Percentiles rank a stretch among this genome's conserved stretches.
These are phyloP conservation scores for Camellia granthamiana DNA, from an alignment of 148 eudicot species.

Conservation along the genomic window DNA sequence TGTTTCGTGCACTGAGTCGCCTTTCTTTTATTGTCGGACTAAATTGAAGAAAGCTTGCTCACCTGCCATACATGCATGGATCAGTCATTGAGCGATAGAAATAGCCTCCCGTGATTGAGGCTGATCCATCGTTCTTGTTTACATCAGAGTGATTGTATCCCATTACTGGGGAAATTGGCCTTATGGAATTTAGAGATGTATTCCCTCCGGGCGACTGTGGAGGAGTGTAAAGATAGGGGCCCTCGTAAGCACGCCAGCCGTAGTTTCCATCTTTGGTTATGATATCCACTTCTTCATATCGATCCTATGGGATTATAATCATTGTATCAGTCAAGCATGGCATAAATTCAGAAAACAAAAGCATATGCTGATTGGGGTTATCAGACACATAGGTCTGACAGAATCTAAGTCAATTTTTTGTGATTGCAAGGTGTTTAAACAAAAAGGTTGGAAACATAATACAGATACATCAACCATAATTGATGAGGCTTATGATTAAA, in stretches of 20 bases:
- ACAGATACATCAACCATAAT: neutral
- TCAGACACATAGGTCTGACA: neutral
- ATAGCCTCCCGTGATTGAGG: conserved; percentile 81
- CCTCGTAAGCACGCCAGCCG: conserved; percentile 83
- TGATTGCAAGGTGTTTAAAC: neutral
- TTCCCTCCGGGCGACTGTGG: conserved; percentile 61
- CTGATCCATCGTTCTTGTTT: conserved; percentile 61
- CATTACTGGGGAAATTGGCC: conserved; percentile 68
- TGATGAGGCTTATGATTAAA: neutral
- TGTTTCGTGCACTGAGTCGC: neutral
- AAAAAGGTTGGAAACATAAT: neutral
- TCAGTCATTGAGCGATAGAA: conserved; percentile 72
- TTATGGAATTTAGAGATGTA: conserved; percentile 53
- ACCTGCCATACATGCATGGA: conserved; percentile 89
- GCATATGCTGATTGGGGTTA: neutral
- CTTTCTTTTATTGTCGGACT: neutral
- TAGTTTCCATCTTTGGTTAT: conserved; percentile 75
- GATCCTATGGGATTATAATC: conserved; percentile 35
- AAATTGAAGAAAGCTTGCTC: conserved; percentile 18
- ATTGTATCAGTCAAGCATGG: neutral
- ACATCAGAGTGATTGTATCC: conserved; percentile 78
- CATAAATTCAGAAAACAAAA: neutral
- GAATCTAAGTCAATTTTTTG: neutral
- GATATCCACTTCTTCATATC: conserved; percentile 68
- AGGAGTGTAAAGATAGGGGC: conserved; percentile 46